Percentiles rank a stretch among this genome's conserved stretches.
Conservation (phyloP, 2,329 filamentous ascomycete species). For the Beauveria varroae region DNA sequence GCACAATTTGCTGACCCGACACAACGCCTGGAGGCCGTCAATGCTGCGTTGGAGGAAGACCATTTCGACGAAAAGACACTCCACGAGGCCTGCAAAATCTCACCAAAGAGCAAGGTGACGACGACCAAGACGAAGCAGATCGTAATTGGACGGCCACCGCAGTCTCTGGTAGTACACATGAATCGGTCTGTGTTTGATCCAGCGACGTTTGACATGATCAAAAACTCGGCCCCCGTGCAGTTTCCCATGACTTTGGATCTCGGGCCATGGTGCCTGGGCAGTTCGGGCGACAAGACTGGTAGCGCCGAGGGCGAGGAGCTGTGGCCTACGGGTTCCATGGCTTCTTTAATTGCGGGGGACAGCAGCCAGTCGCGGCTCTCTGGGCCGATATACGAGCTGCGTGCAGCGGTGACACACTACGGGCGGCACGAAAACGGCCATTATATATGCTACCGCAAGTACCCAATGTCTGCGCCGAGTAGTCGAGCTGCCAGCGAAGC, state of each 20-base stretch:
- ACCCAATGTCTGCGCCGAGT: conserved; percentile 32
- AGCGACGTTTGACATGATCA: conserved; percentile 66
- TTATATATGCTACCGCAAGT: conserved; percentile 83
- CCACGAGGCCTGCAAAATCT: conserved; percentile 56
- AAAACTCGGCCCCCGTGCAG: conserved; percentile 72
- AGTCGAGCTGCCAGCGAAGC: not conserved
- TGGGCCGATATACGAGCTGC: conserved; percentile 64
- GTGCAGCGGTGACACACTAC: conserved; percentile 80
- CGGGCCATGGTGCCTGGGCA: conserved; percentile 77
- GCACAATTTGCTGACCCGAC: conserved; percentile 43
- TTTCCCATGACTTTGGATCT: conserved; percentile 73
- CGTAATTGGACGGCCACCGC: conserved; percentile 74
- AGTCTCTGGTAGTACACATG: conserved; percentile 76
- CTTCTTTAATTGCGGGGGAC: conserved; percentile 65
- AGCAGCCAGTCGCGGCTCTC: conserved; percentile 40
- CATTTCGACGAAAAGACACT: conserved; percentile 68
- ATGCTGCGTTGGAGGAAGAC: conserved; percentile 67
- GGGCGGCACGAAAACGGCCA: conserved; percentile 93
- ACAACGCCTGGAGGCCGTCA: conserved; percentile 56
- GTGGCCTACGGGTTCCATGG: conserved; percentile 61
- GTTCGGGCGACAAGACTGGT: conserved; percentile 18
- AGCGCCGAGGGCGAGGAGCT: conserved; percentile 41
- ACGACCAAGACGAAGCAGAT: conserved; percentile 87
- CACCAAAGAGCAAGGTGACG: conserved; percentile 58
- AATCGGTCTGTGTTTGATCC: conserved; percentile 91